phyloP scores from a whole-genome alignment of 257 asterid species.

The Plectranthus barbatus region DNA sequence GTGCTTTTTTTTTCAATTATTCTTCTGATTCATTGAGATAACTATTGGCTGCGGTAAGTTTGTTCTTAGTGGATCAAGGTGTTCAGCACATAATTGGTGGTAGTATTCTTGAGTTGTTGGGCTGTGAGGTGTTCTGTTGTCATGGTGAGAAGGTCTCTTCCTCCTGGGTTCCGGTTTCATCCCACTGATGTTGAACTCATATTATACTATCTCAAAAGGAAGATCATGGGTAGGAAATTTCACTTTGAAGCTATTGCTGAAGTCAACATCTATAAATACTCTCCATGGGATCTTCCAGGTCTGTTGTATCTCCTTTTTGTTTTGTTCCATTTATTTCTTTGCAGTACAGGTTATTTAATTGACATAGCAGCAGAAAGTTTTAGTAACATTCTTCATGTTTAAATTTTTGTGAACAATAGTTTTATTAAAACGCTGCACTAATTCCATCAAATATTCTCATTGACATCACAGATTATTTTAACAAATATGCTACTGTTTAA shows the following conservation, averaged over 20 bases:
- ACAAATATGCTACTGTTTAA: not conserved
- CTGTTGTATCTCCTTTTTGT: not conserved
- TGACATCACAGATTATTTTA: not conserved
- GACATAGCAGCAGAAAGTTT: too few species aligned
- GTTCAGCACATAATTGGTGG: not conserved
- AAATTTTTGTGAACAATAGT: not conserved
- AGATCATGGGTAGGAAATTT: slow-evolving; percentile 54
- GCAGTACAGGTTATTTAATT: not conserved
- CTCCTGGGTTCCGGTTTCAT: slow-evolving; percentile 92
- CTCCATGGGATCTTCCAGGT: slow-evolving; percentile 99
- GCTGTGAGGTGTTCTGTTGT: not conserved
- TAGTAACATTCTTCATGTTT: not conserved
- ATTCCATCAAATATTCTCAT: not conserved
- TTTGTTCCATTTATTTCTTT: not conserved
- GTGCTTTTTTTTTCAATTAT: not conserved
- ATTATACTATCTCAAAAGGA: slow-evolving; percentile 74
- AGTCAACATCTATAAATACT: slow-evolving; percentile 61
- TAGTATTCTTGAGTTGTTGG: not conserved
- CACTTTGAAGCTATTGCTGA: slow-evolving; percentile 62
- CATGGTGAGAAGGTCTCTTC: slow-evolving; percentile 41
- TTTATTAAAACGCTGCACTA: not conserved
- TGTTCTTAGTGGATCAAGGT: slow-evolving; percentile 9
- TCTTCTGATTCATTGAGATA: not conserved
- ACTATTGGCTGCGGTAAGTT: not conserved
- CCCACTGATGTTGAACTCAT: slow-evolving; percentile 81